Base-by-base conservation (phyloP, 2,329 filamentous ascomycete species). In the Pleurostoma richardsiae region DNA sequence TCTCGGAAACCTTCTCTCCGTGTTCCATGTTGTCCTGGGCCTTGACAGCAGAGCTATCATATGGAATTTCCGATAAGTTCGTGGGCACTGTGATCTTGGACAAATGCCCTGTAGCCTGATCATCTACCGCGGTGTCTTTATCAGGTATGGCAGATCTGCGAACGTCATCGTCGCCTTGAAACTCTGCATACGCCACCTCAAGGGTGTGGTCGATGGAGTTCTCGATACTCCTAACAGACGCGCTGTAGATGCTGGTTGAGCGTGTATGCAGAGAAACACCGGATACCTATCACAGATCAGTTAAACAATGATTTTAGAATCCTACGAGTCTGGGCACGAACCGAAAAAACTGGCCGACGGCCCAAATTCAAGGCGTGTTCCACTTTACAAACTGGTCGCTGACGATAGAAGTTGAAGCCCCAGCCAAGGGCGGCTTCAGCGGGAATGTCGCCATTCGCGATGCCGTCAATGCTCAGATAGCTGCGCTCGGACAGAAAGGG, bases 391-490 rank as follows among this genome's bases (percentile, higher is more conserved):
- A 76, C 48, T 1, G 77, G 78, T n/a, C 76, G 62, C 5, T 59
- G 56, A 29, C 68, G 56, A 31, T 66, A 44, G 5, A 66, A 54
- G 43, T 76, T 69, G 49, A 82, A 82, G 10, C 78, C 73, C 52
- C 71, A 82, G 1, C 76, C 79, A 2, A 67, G 63, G 5, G 72
- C 73, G 4, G 71, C 73, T 4, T 70, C 73, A 4, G 76, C 67
- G 1, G 71, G 69, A 4, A 80, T 62, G 42, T 80, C 73, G 5
- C 69, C 76, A 27, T 73, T 59, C n/a, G 65, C 58, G 27, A 82
- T 63, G 4, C 68, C 73, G 50, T 77, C 59, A 19, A 83, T 61
- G 52, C 73, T 76, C 27, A 82, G 59, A 49, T 64, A 77, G 1
- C 70, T 57, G 29, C 78, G 71, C 10, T 72, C 66, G 27, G 62